A percentile compares a stretch with the other conserved stretches of the same genome.
These are phyloP conservation scores for Colletotrichum sp. DNA, from an alignment of 2,329 filamentous ascomycete species.

Conservation along the genomic window DNA sequence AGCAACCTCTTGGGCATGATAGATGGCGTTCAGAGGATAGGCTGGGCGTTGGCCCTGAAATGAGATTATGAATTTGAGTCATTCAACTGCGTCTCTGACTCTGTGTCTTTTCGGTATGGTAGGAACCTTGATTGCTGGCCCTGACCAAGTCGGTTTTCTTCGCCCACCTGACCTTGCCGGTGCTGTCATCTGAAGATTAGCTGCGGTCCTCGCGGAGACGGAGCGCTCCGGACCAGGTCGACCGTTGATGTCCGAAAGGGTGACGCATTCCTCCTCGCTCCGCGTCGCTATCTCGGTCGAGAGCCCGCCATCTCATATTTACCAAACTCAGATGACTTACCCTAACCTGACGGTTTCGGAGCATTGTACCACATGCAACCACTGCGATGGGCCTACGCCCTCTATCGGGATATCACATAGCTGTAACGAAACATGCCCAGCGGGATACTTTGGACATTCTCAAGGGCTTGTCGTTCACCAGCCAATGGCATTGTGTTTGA, in stretches of 20 bases:
- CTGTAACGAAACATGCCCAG: neutral
- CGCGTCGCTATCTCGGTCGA: neutral
- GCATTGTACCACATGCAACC: neutral
- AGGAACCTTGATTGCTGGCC: neutral
- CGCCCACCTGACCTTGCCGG: neutral
- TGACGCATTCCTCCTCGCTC: neutral
- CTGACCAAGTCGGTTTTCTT: neutral
- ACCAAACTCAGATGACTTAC: neutral
- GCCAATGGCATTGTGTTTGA: neutral
- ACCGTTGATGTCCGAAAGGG: neutral
- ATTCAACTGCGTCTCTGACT: neutral
- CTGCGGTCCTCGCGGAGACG: neutral
- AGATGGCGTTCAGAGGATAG: constrained; percentile 19
- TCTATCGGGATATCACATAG: neutral
- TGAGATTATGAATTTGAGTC: constrained; percentile 13
- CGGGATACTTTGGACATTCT: neutral
- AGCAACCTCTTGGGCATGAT: constrained; percentile 5
- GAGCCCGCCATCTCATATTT: neutral
- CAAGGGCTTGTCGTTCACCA: neutral
- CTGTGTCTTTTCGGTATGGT: neutral
- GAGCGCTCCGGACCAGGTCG: neutral
- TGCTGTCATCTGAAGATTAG: neutral
- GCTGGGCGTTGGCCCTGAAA: constrained; percentile 10
- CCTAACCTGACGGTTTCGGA: neutral
- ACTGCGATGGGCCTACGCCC: neutral